These are phyloP conservation scores for Sporothrix luriei DNA, from an alignment of 2,329 filamentous ascomycete species.

Conservation along the genomic window DNA sequence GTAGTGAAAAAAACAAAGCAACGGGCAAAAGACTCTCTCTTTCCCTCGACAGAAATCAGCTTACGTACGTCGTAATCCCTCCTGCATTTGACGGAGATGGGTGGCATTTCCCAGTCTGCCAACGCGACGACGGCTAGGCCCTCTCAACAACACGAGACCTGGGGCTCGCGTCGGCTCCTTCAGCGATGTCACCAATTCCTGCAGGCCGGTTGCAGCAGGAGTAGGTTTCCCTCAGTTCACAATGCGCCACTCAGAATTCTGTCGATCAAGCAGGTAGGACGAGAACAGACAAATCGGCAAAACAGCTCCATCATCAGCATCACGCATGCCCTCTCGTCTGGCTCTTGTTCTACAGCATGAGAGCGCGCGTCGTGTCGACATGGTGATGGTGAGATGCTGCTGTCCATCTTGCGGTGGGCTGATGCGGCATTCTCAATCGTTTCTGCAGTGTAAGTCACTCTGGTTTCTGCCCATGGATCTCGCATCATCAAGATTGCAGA, in stretches of 20 bases:
- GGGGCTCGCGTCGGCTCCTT: not conserved
- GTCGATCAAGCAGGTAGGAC: conserved; percentile 7
- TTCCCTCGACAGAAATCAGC: not conserved
- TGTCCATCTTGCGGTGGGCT: not conserved
- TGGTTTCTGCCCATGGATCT: not conserved
- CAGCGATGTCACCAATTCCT: not conserved
- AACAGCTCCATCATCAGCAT: conserved; percentile 21
- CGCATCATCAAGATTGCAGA: not conserved
- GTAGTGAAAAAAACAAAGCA: too few relatives aligned
- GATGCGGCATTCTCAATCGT: not conserved
- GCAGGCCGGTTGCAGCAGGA: too few relatives aligned
- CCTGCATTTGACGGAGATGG: not conserved
- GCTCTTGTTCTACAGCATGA: conserved; percentile 9
- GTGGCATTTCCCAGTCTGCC: not conserved
- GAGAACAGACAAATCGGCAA: not conserved
- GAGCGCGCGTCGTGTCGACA: not conserved
- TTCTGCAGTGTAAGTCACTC: not conserved
- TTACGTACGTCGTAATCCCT: not conserved
- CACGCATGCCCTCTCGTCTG: not conserved
- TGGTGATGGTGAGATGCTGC: not conserved
- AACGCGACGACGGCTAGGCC: not conserved
- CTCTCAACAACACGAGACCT: not conserved
- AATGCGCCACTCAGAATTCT: not conserved
- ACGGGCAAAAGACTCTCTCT: not conserved
- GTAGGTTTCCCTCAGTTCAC: not conserved